Evolutionary conservation across 768 basidiomycete species (phyloP).

Genomic region (Amanita inopinata): DNA sequence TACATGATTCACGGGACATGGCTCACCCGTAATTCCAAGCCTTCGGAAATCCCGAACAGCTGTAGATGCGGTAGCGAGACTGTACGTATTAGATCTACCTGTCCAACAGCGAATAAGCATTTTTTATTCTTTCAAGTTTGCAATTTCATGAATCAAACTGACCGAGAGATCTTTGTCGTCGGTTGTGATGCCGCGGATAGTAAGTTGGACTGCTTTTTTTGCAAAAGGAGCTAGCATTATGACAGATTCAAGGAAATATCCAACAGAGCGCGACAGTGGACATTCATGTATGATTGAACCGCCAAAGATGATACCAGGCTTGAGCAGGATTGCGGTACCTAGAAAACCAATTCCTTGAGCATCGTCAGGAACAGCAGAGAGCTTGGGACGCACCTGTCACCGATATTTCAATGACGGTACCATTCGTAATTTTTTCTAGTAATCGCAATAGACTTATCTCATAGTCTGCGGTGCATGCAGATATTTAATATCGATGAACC

Average conservation of each 20-base stretch:
- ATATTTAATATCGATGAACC: not conserved
- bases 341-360: not conserved
- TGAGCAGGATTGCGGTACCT: conserved; percentile 90
- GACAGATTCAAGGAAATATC: conserved; percentile 89
- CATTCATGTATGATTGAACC: conserved; percentile 81
- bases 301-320: conserved; percentile 86
- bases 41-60: conserved; percentile 82
- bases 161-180: conserved; percentile 91
- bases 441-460: conserved; percentile 86
- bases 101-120: not conserved
- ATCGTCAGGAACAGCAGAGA: not conserved
- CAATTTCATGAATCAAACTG: conserved; percentile 9
- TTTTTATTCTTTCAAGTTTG: not conserved
- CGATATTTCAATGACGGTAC: conserved; percentile 90
- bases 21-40: conserved; percentile 75
- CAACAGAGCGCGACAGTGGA: conserved; percentile 78
- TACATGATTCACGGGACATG: not conserved
- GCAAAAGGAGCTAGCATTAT: conserved; percentile 89
- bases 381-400: conserved; percentile 63
- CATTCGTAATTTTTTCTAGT: conserved; percentile 88
- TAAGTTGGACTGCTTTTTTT: conserved; percentile 77
- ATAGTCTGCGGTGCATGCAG: conserved; percentile 53
- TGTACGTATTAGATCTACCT: conserved; percentile 86
- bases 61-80: conserved; percentile 88
- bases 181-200: conserved; percentile 83